phyloP scores from a whole-genome alignment of 164 flowering plant species.

The Liriodendron chinense region DNA sequence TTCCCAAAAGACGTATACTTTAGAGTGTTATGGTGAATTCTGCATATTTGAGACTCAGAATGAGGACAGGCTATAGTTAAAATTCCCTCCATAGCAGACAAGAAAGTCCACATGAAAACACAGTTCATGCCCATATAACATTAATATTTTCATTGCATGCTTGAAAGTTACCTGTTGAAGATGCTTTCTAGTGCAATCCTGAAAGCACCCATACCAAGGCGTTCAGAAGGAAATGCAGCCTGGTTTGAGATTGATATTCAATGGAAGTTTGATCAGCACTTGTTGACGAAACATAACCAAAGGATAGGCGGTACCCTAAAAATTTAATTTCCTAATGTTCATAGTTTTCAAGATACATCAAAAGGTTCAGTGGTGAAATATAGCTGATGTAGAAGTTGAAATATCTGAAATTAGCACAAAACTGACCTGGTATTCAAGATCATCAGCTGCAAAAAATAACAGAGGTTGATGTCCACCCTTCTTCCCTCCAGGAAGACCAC shows the following conservation, averaged over 20 bases:
- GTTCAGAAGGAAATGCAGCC: constrained; percentile 80
- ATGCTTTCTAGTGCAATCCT: constrained; percentile 76
- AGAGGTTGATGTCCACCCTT: constrained; percentile 56
- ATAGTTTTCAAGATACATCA: not conserved
- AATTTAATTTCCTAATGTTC: not conserved
- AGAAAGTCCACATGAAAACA: not conserved
- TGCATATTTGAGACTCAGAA: constrained; percentile 28
- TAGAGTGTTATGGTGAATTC: constrained; percentile 53
- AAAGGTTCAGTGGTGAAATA: not conserved
- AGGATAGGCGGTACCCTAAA: not conserved
- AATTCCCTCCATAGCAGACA: not conserved
- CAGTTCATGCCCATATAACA: not conserved
- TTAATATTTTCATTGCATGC: not conserved
- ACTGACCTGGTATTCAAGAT: constrained; percentile 83
- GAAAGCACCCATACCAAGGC: constrained; percentile 98
- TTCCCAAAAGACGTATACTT: constrained; percentile 75
- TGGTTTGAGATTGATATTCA: constrained; percentile 22
- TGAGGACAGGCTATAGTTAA: not conserved
- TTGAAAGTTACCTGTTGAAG: constrained; percentile 55
- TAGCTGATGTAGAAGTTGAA: constrained; percentile 5
- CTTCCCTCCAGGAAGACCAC: constrained; percentile 76
- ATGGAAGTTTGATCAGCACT: constrained; percentile 24
- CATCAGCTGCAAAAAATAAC: constrained; percentile 75
- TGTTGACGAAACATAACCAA: not conserved
- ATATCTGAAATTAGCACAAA: constrained; percentile 1